Conservation (phyloP, 1,139 yeast genomes). For the Saccharomycopsis hybrid region DNA sequence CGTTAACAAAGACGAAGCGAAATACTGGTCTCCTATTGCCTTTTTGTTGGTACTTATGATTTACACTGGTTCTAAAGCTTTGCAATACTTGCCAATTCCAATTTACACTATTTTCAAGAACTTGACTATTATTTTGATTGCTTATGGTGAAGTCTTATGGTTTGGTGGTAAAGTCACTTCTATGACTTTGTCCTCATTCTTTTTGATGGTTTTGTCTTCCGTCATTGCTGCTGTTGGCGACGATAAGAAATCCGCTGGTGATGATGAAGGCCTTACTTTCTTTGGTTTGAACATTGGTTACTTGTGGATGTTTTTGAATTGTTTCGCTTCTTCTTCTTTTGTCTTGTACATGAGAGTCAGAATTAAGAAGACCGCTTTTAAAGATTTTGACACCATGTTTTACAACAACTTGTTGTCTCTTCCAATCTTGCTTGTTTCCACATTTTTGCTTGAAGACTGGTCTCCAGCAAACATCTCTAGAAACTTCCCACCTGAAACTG, state of each 20-base stretch:
- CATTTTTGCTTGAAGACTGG: slow-evolving; percentile 89
- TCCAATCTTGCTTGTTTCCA: slow-evolving; percentile 74
- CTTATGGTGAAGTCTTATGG: slow-evolving; percentile 97
- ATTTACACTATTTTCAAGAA: slow-evolving; percentile 97
- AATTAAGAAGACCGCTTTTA: slow-evolving; percentile 92
- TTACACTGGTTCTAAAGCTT: slow-evolving; percentile 93
- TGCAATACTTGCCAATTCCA: slow-evolving; percentile 86
- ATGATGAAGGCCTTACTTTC: slow-evolving; percentile 26
- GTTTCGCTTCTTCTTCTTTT: slow-evolving; percentile 89
- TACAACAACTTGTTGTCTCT: slow-evolving; percentile 90
- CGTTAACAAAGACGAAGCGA: slow-evolving; percentile 81
- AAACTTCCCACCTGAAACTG: slow-evolving; percentile 72
- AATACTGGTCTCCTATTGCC: slow-evolving; percentile 93
- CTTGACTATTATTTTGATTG: slow-evolving; percentile 91
- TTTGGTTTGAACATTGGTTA: slow-evolving; percentile 69
- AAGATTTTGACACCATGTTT: slow-evolving; percentile 97
- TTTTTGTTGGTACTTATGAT: slow-evolving; percentile 85
- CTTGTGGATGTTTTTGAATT: slow-evolving; percentile 94
- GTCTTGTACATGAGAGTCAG: slow-evolving; percentile 95
- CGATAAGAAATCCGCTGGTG: slow-evolving; percentile 34
- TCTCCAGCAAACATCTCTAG: slow-evolving; percentile 61
- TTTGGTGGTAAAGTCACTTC: slow-evolving; percentile 90
- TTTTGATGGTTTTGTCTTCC: slow-evolving; percentile 88
- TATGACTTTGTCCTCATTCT: slow-evolving; percentile 83
- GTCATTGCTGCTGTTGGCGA: slow-evolving; percentile 94